Base-by-base conservation (phyloP, 2,329 filamentous ascomycete species). In the Sporothrix brunneoviolacea region DNA sequence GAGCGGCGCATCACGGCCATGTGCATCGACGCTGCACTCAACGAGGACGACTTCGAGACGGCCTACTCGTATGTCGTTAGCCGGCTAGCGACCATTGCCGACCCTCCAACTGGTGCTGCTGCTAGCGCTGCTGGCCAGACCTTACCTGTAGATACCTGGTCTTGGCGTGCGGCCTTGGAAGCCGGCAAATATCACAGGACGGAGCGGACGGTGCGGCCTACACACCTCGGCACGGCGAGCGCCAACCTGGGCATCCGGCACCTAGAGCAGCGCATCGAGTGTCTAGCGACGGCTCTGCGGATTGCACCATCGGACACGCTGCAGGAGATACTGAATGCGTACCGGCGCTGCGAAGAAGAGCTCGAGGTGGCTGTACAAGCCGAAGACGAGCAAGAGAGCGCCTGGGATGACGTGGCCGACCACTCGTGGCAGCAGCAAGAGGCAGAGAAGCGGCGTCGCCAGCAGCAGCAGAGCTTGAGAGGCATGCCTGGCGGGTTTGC, bases 31-130 rank as follows among this genome's bases (percentile, higher is more conserved):
- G 82, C 85, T 13, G 86, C 88, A 12, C 73, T 93, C 1, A 73
- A 75, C 9, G 86, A 91, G 61, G 83, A 90, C 55, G 88, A 82
- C 62, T 93, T 93, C 54, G 88, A 94, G 62, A 93, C 88, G 0
- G 88, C 88, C 10, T 93, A 91, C 64, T 91, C 86, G 0, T 91
- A 88, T 61, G 83, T 91, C 2, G 78, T 88, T 41, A 89, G 82
- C 61, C 79, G 84, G 19, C 72, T 93, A 0, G 72, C 74, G 8
- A 63, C 67, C 8, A 60, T 66, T 24, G 54, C 41, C 48, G 48
- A 37, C 41, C 19, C 41, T 50, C 55, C 41, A 37, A 45, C 60
- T 10, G 39, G 13, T 18, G 13, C 36, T 36, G 33, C 10, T 16
- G 27, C 19, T 57, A 55, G 18, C 49, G 51, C 16, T 60, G 3